Percentiles rank a stretch among this genome's conserved stretches.
phyloP scores from a whole-genome alignment of 768 basidiomycete species.

The Russula lepida region DNA sequence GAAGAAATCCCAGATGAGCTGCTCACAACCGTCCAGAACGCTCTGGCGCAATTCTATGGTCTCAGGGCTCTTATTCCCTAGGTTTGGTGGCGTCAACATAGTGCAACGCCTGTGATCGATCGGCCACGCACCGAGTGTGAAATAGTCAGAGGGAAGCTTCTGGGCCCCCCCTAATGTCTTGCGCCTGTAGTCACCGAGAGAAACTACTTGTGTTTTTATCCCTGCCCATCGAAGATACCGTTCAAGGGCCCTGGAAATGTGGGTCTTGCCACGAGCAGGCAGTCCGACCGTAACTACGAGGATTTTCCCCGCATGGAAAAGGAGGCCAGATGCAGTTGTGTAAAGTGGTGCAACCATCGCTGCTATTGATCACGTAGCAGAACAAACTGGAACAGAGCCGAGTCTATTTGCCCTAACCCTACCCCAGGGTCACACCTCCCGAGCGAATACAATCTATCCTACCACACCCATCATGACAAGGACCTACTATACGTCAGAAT shows the following conservation, averaged over 20 bases:
- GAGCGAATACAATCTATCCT: neutral
- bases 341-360: constrained; percentile 87
- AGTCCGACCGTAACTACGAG: constrained; percentile 87
- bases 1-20: constrained; percentile 85
- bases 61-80: constrained; percentile 69
- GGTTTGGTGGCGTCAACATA: neutral
- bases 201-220: constrained; percentile 91
- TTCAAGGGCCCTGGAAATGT: constrained; percentile 90
- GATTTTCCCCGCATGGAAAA: constrained; percentile 93
- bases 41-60: constrained; percentile 69
- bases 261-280: constrained; percentile 93
- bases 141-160: constrained; percentile 88
- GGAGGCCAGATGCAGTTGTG: constrained; percentile 79
- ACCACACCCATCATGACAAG: neutral
- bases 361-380: neutral
- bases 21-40: constrained; percentile 78
- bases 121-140: constrained; percentile 57
- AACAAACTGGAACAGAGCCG: no score
- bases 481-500: neutral
- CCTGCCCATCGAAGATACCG: constrained; percentile 99
- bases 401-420: constrained; percentile 8
- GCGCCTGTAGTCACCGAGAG: constrained; percentile 89
- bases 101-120: constrained; percentile 5
- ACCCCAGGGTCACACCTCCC: neutral
- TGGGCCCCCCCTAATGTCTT: constrained; percentile 84